Base-by-base conservation (phyloP, 768 basidiomycete genomes). In the Suillus cothurnatus region DNA sequence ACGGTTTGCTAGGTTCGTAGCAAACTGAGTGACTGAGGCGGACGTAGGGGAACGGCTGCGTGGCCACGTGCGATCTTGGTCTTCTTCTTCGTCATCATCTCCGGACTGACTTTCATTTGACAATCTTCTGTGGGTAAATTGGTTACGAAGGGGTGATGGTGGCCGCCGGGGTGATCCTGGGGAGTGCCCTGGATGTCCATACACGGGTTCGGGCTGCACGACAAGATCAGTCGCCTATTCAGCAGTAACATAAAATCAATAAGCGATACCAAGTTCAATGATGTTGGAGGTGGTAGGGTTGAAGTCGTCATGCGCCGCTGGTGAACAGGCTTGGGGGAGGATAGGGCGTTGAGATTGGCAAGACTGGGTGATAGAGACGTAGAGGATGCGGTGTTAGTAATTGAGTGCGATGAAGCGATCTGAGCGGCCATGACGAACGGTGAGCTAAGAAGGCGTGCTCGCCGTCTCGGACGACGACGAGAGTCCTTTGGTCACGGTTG, bases 101-200 rank as follows among this genome's bases (percentile, higher is more conserved):
- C 75, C 77, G 49, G 76, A 77, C 4, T 79, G 81, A 56, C 84
- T 79, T n/a, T 80, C 82, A 56, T 85, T 84, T 8, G 87, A 86
- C 67, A 86, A 82, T 67, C 73, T 67, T 69, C 71, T 61, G 68
- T 85, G 81, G 15, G 85, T 76, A 68, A 84, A 84, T 36, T 82
- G 84, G 68, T 91, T 88, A 15, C 92, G 83, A 9, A 93, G 84
- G 15, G 92, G 92, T 15, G 92, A 93, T 17, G 86, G 87, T 8
- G 91, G 87, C 41, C 90, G 80, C 65, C 72, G 73, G 23, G 75
- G 76, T 26, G 74, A 68, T 41, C 66, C 68, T 56, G 75, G 68
- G 11, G 39, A 19, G 28, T 64, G 64, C 49, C 47, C 60, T 1
- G 74, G 77, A 21, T 78, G 76, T 61, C 79, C 80, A 60, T 75